Evolutionary conservation across 2,329 filamentous ascomycete genomes (phyloP).

Genomic region (Sporothrix mexicana): DNA sequence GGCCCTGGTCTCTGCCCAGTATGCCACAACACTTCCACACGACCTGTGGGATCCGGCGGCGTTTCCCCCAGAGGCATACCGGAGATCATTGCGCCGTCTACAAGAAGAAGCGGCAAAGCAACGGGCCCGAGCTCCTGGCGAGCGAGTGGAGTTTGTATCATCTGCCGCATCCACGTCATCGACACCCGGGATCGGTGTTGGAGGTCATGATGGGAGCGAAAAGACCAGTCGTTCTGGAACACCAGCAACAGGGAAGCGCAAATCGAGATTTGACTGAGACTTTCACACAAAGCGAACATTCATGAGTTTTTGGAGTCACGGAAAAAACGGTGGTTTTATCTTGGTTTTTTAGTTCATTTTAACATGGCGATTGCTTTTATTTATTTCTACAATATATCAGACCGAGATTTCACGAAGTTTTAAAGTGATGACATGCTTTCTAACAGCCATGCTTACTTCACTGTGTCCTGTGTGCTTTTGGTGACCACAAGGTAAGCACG

Average conservation of each 20-base stretch:
- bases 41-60: constrained; percentile 63
- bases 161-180: constrained; percentile 41
- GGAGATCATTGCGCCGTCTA: constrained; percentile 55
- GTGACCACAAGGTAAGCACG: neutral
- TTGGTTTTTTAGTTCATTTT: neutral
- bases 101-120: constrained; percentile 55
- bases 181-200: constrained; percentile 31
- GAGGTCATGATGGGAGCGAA: constrained; percentile 27
- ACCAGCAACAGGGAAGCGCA: constrained; percentile 43
- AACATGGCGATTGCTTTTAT: neutral
- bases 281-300: neutral
- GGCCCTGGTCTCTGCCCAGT: constrained; percentile 52
- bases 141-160: constrained; percentile 58
- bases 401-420: neutral
- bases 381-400: neutral
- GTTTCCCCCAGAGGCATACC: constrained; percentile 62
- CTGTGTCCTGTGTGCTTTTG: neutral
- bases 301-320: neutral
- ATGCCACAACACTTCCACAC: constrained; percentile 64
- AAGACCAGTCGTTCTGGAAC: constrained; percentile 46
- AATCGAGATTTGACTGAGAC: constrained; percentile 45
- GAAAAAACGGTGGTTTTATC: neutral
- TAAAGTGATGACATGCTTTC: neutral
- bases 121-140: constrained; percentile 52
- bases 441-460: neutral